A percentile compares a stretch with the other conserved stretches of the same genome.
These are phyloP conservation scores for Parietaria judaica DNA, from an alignment of 306 rosid species.

Conservation along the genomic window DNA sequence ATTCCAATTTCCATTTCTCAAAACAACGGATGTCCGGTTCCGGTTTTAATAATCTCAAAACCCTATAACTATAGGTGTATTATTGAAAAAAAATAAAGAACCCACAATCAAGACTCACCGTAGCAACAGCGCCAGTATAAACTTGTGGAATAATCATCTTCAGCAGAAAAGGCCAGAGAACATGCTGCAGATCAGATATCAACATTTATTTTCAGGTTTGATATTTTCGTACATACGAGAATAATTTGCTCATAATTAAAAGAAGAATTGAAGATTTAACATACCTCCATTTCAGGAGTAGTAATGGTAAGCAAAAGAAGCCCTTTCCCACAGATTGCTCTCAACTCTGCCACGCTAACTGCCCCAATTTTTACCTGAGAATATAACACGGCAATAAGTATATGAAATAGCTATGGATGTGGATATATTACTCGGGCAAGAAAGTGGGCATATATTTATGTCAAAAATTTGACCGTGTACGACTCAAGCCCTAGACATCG, in stretches of 20 bases:
- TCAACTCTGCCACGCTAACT: constrained; percentile 52
- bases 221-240: not conserved
- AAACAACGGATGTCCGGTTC: too few relatives aligned
- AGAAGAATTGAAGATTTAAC: constrained; percentile 6
- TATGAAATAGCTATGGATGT: constrained; percentile 6
- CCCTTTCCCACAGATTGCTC: constrained; percentile 81
- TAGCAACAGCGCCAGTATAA: constrained; percentile 84
- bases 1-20: too few relatives aligned
- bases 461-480: too few relatives aligned
- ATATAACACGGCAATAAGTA: constrained; percentile 13
- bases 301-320: constrained; percentile 89
- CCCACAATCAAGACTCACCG: constrained; percentile 28
- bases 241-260: constrained; percentile 6
- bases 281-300: constrained; percentile 98
- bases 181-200: constrained; percentile 46
- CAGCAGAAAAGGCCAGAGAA: constrained; percentile 95
- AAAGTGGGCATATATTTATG: too few relatives aligned
- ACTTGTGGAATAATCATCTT: constrained; percentile 74
- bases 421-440: constrained; percentile 1
- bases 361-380: constrained; percentile 69
- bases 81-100: not conserved
- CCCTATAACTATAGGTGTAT: too few relatives aligned
- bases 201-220: not conserved
- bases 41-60: not conserved
- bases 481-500: too few relatives aligned